Evolutionary conservation across 2,329 filamentous ascomycete genomes (phyloP).

Genomic region (Scortechinia acanthostroma): DNA sequence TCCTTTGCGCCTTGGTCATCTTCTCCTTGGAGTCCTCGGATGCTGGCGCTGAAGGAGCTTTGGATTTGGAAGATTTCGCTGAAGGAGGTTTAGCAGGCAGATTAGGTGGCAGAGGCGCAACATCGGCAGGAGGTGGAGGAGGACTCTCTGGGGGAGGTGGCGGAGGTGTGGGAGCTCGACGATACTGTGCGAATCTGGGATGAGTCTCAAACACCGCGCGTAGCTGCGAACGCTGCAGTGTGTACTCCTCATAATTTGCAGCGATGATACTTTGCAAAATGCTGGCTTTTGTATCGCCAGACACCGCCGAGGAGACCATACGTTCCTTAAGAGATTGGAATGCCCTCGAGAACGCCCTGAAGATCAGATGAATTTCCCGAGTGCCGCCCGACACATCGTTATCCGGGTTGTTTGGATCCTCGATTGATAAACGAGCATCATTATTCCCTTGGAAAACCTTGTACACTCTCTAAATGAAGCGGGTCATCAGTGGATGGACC

Average conservation of each 20-base stretch:
- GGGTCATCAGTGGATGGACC: conserved; percentile 20
- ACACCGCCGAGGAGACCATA: conserved; percentile 18
- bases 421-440: conserved; percentile 38
- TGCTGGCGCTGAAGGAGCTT: neutral
- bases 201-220: conserved; percentile 20
- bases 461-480: conserved; percentile 22
- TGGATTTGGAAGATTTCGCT: neutral
- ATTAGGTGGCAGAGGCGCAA: neutral
- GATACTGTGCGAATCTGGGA: neutral
- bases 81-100: neutral
- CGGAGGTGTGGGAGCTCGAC: neutral
- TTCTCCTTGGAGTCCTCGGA: conserved; percentile 11
- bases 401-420: conserved; percentile 51
- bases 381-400: conserved; percentile 64
- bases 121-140: neutral
- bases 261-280: conserved; percentile 44
- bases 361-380: conserved; percentile 40
- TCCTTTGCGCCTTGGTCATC: conserved; percentile 14
- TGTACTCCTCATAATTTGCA: conserved; percentile 50
- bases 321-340: conserved; percentile 31
- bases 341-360: conserved; percentile 41
- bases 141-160: neutral
- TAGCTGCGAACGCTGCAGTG: conserved; percentile 37
- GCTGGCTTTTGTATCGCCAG: neutral
- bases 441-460: conserved; percentile 10